Conservation (phyloP, 345 rosid species). For the Boechera retrofracta region DNA sequence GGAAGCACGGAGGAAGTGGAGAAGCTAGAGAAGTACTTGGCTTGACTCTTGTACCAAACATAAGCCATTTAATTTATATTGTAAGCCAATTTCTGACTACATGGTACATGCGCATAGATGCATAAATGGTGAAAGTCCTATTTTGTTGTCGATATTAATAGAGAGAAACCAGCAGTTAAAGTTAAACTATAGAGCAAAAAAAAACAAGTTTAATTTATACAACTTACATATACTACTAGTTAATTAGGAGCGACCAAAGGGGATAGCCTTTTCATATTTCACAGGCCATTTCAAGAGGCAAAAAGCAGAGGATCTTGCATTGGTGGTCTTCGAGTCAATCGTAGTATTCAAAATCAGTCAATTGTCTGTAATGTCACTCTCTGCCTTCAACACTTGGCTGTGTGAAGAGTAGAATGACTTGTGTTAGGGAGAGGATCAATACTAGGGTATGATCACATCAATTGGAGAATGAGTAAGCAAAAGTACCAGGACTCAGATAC, state of each 20-base stretch:
- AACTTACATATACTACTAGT: conserved; percentile 8
- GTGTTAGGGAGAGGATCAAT: neutral
- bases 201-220: conserved; percentile 19
- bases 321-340: conserved; percentile 12
- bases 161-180: conserved; percentile 6
- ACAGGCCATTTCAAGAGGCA: neutral
- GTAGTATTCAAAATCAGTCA: conserved; percentile 35
- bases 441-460: neutral
- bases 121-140: conserved; percentile 29
- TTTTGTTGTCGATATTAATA: conserved; percentile 34
- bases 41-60: conserved; percentile 52
- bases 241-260: neutral
- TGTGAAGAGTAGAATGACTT: conserved; percentile 29
- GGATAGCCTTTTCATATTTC: conserved; percentile 6
- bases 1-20: conserved; percentile 92
- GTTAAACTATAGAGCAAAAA: conserved; percentile 1
- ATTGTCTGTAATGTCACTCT: conserved; percentile 35
- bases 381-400: conserved; percentile 49
- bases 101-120: conserved; percentile 26
- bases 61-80: conserved; percentile 25
- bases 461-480: neutral
- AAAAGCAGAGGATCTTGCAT: neutral
- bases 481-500: conserved; percentile 62
- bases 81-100: conserved; percentile 34
- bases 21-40: conserved; percentile 89